phyloP scores from a whole-genome alignment of 2,329 filamentous ascomycete genomes.

The Fusarium liriodendri region DNA sequence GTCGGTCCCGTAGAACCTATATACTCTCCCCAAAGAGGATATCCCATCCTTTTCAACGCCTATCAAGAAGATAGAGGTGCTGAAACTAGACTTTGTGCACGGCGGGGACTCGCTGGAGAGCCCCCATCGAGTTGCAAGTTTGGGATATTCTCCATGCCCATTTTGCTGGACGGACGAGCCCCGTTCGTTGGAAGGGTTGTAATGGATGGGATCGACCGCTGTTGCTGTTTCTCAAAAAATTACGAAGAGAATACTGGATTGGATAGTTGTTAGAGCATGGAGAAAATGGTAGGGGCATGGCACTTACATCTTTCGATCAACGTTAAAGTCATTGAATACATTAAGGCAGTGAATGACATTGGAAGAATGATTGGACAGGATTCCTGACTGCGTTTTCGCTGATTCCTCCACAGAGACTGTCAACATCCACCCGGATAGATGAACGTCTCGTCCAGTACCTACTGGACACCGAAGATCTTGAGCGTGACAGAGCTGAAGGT shows the following conservation, averaged over 20 bases:
- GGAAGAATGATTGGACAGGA: not conserved
- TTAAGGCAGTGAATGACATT: not conserved
- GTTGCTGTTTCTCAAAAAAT: slow-evolving; percentile 47
- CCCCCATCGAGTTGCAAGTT: not conserved
- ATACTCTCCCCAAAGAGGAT: not conserved
- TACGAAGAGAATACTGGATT: slow-evolving; percentile 51
- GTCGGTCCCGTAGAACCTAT: slow-evolving; percentile 43
- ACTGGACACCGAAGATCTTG: slow-evolving; percentile 60
- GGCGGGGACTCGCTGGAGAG: not conserved
- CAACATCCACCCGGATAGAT: not conserved
- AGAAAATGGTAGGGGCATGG: not conserved
- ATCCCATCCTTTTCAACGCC: slow-evolving; percentile 54
- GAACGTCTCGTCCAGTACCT: not conserved
- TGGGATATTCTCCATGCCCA: not conserved
- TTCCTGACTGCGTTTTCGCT: not conserved
- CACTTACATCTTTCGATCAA: not conserved
- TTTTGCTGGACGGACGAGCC: not conserved
- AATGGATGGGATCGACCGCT: not conserved
- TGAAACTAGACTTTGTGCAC: slow-evolving; percentile 18
- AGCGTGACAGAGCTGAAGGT: slow-evolving; percentile 53
- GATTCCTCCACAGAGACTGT: not conserved
- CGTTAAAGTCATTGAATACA: not conserved
- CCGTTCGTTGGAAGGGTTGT: not conserved
- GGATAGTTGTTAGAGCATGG: not conserved
- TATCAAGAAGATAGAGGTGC: slow-evolving; percentile 57